Conservation (phyloP, 768 basidiomycete genomes). For the Tricholoma matsutake region DNA sequence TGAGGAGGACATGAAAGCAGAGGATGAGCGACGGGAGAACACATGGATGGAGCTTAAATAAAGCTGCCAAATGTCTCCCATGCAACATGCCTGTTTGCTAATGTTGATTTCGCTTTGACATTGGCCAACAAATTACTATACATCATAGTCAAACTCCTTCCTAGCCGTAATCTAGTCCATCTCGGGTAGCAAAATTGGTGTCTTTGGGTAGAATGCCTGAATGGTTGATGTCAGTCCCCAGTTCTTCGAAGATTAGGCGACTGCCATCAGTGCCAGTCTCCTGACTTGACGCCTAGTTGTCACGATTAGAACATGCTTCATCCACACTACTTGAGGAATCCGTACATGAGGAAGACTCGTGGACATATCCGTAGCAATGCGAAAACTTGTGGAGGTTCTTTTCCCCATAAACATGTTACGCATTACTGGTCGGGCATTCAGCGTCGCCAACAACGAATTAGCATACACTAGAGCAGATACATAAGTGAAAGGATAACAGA, state of each 20-base stretch:
- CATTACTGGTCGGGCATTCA: slow-evolving; percentile 40
- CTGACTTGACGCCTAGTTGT: slow-evolving; percentile 6
- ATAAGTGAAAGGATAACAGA: neutral
- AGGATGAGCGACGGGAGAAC: slow-evolving; percentile 10
- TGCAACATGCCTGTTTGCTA: neutral
- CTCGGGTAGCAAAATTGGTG: neutral
- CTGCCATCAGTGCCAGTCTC: neutral
- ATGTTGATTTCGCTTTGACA: neutral
- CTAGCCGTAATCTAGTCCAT: neutral
- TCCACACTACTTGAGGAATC: neutral
- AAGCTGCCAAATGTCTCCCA: neutral
- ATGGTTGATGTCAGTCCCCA: too few relatives aligned
- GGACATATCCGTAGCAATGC: slow-evolving; percentile 22
- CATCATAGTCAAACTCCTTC: too few relatives aligned
- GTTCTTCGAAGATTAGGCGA: neutral
- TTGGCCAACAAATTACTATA: neutral
- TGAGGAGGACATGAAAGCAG: slow-evolving; percentile 43
- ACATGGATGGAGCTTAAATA: slow-evolving; percentile 10
- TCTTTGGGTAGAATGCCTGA: neutral
- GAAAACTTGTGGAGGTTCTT: slow-evolving; percentile 34
- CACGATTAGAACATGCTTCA: neutral
- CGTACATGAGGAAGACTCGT: slow-evolving; percentile 16
- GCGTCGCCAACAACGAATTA: slow-evolving; percentile 43
- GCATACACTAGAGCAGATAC: slow-evolving; percentile 35
- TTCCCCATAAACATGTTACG: slow-evolving; percentile 21